Percentiles rank a stretch among this genome's conserved stretches.
phyloP scores from a whole-genome alignment of 768 basidiomycete genomes.

The Dioszegia crocea region DNA sequence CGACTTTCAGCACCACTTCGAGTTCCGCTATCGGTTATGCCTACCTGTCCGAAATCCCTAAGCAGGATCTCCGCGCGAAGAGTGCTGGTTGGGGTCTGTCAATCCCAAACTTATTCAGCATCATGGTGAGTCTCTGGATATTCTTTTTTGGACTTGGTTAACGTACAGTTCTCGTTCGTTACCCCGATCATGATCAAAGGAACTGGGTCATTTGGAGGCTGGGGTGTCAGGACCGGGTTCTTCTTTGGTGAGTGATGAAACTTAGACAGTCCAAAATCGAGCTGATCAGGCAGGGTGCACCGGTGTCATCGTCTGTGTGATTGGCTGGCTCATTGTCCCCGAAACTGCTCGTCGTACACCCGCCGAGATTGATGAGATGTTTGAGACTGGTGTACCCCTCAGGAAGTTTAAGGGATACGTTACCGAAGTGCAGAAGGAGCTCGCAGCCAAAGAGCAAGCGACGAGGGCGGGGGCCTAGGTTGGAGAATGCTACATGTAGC shows the following conservation, averaged over 20 bases:
- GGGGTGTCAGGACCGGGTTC: slow-evolving; percentile 20
- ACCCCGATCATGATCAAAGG: slow-evolving; percentile 10
- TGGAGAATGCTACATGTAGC: too few species aligned
- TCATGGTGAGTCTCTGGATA: slow-evolving; percentile 10
- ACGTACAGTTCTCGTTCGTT: slow-evolving; percentile 15
- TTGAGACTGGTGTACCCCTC: slow-evolving; percentile 9
- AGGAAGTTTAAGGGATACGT: slow-evolving; percentile 13
- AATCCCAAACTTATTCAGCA: slow-evolving; percentile 13
- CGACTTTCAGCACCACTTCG: slow-evolving; percentile 26
- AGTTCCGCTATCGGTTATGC: slow-evolving; percentile 21
- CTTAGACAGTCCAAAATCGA: neutral
- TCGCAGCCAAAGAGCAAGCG: too few species aligned
- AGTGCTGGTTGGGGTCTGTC: slow-evolving; percentile 19
- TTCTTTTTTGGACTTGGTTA: neutral
- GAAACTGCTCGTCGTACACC: slow-evolving; percentile 14
- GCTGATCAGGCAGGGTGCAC: slow-evolving; percentile 5
- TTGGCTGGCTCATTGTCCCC: slow-evolving; percentile 14
- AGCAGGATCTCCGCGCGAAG: slow-evolving; percentile 20
- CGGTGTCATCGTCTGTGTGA: neutral
- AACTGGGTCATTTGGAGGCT: slow-evolving; percentile 5
- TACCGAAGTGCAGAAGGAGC: slow-evolving; percentile 13
- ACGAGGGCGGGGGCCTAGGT: too few species aligned
- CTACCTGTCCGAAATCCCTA: slow-evolving; percentile 26
- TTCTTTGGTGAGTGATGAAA: slow-evolving; percentile 11
- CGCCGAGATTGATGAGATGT: slow-evolving; percentile 19